A percentile compares a stretch with the other conserved stretches of the same genome.
Evolutionary conservation across 2,329 filamentous ascomycete genomes (phyloP).

Genomic region (Kalaharituber pfeilii): DNA sequence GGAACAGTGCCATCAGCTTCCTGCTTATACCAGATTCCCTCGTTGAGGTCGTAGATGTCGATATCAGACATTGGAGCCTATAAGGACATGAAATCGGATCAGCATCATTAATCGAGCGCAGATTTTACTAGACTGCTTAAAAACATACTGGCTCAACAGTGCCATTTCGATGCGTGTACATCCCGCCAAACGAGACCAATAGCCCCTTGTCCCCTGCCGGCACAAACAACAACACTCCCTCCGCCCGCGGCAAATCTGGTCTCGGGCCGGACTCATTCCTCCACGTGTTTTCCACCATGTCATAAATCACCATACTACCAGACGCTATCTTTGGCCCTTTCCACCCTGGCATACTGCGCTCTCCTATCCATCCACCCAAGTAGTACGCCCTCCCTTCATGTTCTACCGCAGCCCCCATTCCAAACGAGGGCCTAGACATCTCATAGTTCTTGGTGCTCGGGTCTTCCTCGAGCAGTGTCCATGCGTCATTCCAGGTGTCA

Average conservation of each 20-base stretch:
- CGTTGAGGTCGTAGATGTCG: slow-evolving; percentile 43
- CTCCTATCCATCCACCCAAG: slow-evolving; percentile 45
- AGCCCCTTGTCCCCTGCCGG: slow-evolving; percentile 43
- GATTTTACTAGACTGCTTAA: neutral
- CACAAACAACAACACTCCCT: slow-evolving; percentile 43
- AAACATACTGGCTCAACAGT: slow-evolving; percentile 24
- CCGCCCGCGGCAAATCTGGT: slow-evolving; percentile 34
- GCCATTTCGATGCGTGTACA: slow-evolving; percentile 35
- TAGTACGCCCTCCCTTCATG: slow-evolving; percentile 42
- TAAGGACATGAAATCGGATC: neutral
- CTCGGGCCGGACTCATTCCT: slow-evolving; percentile 40
- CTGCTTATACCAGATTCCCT: slow-evolving; percentile 43
- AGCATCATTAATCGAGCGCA: neutral
- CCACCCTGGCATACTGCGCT: slow-evolving; percentile 37
- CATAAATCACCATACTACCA: slow-evolving; percentile 38
- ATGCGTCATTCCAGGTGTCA: slow-evolving; percentile 39
- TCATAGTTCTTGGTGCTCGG: neutral
- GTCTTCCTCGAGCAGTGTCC: slow-evolving; percentile 32
- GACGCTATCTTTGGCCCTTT: slow-evolving; percentile 33
- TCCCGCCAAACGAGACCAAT: slow-evolving; percentile 45
- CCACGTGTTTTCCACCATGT: slow-evolving; percentile 37
- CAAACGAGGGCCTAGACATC: slow-evolving; percentile 37
- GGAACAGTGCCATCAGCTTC: slow-evolving; percentile 38
- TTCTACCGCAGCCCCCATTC: slow-evolving; percentile 39
- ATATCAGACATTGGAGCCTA: slow-evolving; percentile 36